phyloP scores from a whole-genome alignment of 2,329 filamentous ascomycete genomes.

The Orbilia javanica region DNA sequence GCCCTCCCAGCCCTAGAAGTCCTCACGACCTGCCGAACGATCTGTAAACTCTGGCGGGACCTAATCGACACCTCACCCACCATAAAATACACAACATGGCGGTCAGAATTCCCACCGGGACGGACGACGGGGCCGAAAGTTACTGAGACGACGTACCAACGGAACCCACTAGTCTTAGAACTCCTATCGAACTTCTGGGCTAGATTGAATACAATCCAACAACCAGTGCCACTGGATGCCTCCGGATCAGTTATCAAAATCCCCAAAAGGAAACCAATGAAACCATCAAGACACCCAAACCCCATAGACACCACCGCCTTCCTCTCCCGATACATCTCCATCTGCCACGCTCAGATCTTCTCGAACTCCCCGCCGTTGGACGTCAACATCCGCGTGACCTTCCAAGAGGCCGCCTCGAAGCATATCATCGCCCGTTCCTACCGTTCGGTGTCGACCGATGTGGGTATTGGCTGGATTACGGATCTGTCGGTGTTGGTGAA shows the following conservation, averaged over 20 bases:
- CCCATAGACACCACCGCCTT: not conserved
- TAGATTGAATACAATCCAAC: slow-evolving; percentile 6
- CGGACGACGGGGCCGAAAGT: slow-evolving; percentile 14
- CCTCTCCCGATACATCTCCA: not conserved
- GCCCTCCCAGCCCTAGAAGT: slow-evolving; percentile 27
- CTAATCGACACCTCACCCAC: slow-evolving; percentile 33
- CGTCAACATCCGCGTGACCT: slow-evolving; percentile 15
- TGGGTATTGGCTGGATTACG: slow-evolving; percentile 15
- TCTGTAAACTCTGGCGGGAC: slow-evolving; percentile 34
- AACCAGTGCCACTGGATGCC: too few relatives aligned
- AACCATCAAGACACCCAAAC: not conserved
- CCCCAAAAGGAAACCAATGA: slow-evolving; percentile 8
- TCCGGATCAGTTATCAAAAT: not conserved
- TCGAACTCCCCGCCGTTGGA: slow-evolving; percentile 32
- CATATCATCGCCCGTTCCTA: slow-evolving; percentile 38
- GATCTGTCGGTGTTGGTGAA: slow-evolving; percentile 18
- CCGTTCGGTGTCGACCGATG: slow-evolving; percentile 10
- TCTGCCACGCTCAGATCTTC: slow-evolving; percentile 8
- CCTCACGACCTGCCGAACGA: slow-evolving; percentile 27
- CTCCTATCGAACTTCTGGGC: slow-evolving; percentile 31
- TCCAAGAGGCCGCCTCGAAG: slow-evolving; percentile 36
- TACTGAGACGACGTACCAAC: not conserved
- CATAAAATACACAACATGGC: slow-evolving; percentile 33
- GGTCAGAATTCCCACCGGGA: slow-evolving; percentile 5
- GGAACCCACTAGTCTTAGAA: slow-evolving; percentile 18